A percentile compares a stretch with the other conserved stretches of the same genome.
Conservation (phyloP, 306 rosid species). For the Cicer cuneatum region DNA sequence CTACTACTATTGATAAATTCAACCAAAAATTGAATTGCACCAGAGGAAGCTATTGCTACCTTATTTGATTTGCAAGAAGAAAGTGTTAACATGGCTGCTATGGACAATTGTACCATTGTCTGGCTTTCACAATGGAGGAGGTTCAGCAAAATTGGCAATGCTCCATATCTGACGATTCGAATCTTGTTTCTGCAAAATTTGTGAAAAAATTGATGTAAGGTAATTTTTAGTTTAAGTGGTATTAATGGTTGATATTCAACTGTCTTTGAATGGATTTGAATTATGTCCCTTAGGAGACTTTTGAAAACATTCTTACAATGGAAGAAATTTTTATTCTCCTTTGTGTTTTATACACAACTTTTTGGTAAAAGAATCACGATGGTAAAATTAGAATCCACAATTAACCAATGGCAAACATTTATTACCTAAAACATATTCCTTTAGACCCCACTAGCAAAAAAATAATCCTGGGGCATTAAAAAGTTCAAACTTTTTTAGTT, state of each 20-base stretch:
- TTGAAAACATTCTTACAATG: conserved; percentile 40
- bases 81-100: conserved; percentile 64
- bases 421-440: conserved; percentile 57
- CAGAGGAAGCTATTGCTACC: conserved; percentile 65
- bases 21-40: conserved; percentile 57
- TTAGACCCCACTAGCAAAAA: conserved; percentile 52
- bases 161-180: conserved; percentile 65
- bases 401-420: conserved; percentile 46
- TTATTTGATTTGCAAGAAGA: conserved; percentile 83
- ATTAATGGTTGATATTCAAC: too few relatives aligned
- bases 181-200: conserved; percentile 68
- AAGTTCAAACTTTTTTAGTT: conserved; percentile 43
- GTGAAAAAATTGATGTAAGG: not conserved
- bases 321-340: conserved; percentile 45
- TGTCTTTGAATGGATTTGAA: too few relatives aligned
- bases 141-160: conserved; percentile 58
- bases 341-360: conserved; percentile 39
- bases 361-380: conserved; percentile 49
- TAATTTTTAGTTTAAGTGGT: too few relatives aligned
- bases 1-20: conserved; percentile 45
- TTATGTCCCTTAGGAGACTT: not conserved
- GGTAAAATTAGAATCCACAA: conserved; percentile 31
- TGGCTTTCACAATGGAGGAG: conserved; percentile 65
- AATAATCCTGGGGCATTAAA: conserved; percentile 38
- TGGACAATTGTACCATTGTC: conserved; percentile 52